These are phyloP conservation scores for Neurospora intermedia DNA, from an alignment of 495 filamentous ascomycete species.

Conservation along the genomic window DNA sequence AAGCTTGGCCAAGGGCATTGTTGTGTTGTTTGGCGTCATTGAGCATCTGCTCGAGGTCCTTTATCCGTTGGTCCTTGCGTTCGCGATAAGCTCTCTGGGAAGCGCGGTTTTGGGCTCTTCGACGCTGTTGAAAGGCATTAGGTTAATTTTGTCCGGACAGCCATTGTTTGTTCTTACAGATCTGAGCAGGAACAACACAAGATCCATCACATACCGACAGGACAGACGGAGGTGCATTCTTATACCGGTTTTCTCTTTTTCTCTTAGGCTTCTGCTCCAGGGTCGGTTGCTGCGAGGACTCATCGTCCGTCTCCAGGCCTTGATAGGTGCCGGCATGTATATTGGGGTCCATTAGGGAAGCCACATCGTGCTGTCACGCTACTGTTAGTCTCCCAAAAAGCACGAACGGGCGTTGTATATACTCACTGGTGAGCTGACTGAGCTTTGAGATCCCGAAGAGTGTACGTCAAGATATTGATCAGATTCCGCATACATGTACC, in stretches of 20 bases:
- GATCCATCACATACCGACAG: conserved; percentile 28
- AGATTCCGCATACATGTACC: conserved; percentile 27
- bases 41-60: conserved; percentile 71
- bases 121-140: conserved; percentile 27
- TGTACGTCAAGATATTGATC: conserved; percentile 30
- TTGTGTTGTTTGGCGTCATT: conserved; percentile 38
- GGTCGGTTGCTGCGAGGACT: conserved; percentile 27
- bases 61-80: conserved; percentile 73
- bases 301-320: conserved; percentile 26
- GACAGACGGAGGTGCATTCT: conserved; percentile 38
- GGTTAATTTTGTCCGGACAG: not conserved
- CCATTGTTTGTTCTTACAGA: not conserved
- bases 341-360: conserved; percentile 16
- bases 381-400: conserved; percentile 4
- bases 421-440: conserved; percentile 28
- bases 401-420: not conserved
- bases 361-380: conserved; percentile 23
- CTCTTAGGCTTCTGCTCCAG: conserved; percentile 30
- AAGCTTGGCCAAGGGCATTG: conserved; percentile 31
- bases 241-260: conserved; percentile 40
- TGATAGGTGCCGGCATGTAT: conserved; percentile 24
- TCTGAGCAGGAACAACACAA: not conserved
- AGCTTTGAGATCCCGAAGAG: conserved; percentile 31
- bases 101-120: conserved; percentile 47
- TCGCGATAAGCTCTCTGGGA: conserved; percentile 74